Base-by-base conservation (phyloP, 768 basidiomycete genomes). In the Psilocybe subaeruginosa region DNA sequence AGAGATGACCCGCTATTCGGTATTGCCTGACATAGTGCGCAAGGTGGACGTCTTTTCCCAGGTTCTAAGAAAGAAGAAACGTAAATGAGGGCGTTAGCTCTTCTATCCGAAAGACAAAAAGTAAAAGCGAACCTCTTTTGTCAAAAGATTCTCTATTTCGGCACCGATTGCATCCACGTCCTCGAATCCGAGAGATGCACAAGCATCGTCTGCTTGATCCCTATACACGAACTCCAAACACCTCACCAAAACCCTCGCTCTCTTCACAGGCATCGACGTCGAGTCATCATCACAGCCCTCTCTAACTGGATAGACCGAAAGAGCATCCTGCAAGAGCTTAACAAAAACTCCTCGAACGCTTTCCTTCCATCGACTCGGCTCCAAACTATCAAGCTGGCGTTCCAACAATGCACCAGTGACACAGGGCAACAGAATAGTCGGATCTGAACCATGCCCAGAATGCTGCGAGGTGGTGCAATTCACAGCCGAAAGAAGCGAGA, bases 401-500 rank as follows among this genome's bases (percentile, higher is more conserved):
- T 88, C 88, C 49, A 93, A 72, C 23, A 93, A 68, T 1, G 78
- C 78, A 0, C 89, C 90, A 5, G 76, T 59, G 43, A 88, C 70
- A 31, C 65, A 65, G 19, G 72, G 35, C 45, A 74, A 73, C 19
- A 64, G 59, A 17, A 61, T 45, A 17, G 64, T 62, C 1, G 53
- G 45, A 33, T 59, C 14, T 41, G 41, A 8, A 27, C 60, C 54
- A 45, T 59, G 56, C 12, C 12, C 35, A 3, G 27, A 35, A 17
- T 47, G 33, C 8, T 58, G 46, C 2, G 52, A 39, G 6, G 55
- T 43, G 51, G 66, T 14, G 12, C 46, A 65, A 0, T 54, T 55
- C 2, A 64, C 35, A 16, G 65, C 55, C 7, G 65, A 67, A 8
- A 63, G 71, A 4, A 91, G 69, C 0, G 88, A 86, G 4, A 90